Evolutionary conservation across 768 basidiomycete species (phyloP), one percentile per base, ranked within the genome.

Genomic region (Boletus fagicola): DNA sequence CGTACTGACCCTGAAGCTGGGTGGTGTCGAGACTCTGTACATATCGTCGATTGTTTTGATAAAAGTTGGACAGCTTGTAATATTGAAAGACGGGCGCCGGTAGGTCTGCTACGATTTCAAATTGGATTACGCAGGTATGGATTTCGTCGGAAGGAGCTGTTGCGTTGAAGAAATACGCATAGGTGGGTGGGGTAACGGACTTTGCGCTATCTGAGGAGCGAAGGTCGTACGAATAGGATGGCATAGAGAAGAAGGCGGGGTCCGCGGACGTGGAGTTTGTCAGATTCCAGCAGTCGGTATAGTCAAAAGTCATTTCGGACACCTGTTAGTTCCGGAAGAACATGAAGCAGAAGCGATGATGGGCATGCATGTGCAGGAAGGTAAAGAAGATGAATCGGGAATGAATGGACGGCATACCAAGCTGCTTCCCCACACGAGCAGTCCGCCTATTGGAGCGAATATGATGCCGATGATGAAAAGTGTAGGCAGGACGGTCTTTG

Each of bases 11-110:
- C 69, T 84, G 83, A 53, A 99, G 81, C 72, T 99, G 97, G 62
- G 88, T 78, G 13, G 87, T 80, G 68, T 94, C 84, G 43, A 92
- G 75, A 69, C 92, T 94, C 78, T 94, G 90, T 54, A 98, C 97
- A 68, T 98, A 99, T 68, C 97, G 85, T 35, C 97, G 87, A 71
- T 99, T 97, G 73, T 99, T 99, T 80, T 99, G 96, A 77, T 85
- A 98, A 77, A 95, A 96, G 77, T 94, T 94, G 48, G 91, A 93
- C 70, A 92, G 82, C 75, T 93, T 94, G 83, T 98, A 99, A 78
- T 99, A 99, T 62, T 98, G 78, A 66, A 99, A 84, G 13, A 98
- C 89, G 26, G 87, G 78, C 16, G 82, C 75, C 11, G 80, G 73
- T 33, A 99, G 77, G 68, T 91, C 83, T 52, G 85, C 84, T 9